Evolutionary conservation across 345 rosid genomes (phyloP), one percentile per base, ranked within the genome.

Genomic region (Gossypium raimondii): DNA sequence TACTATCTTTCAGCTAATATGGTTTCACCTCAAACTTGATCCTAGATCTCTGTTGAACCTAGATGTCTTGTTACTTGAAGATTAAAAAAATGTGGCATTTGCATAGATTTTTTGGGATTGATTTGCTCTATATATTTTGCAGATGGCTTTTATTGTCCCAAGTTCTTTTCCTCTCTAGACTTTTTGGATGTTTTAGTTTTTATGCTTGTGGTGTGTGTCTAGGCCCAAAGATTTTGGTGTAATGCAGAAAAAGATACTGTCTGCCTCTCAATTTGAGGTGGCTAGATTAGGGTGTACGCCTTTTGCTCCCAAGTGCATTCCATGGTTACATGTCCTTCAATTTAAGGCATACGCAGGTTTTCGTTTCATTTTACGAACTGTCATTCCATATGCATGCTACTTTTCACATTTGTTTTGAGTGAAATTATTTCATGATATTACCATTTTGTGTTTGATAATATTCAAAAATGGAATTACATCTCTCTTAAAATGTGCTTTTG

Each of bases 281-380:
- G 70, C 17, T 66, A 20, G 24, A 66, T 66, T 22, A 12, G 52
- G n/a, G 17, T 11, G 53, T 47, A 66, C 11, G 0, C 57, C 43
- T 67, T 67, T 24, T 47, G 12, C 55, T 67, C 71, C 41, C 41
- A 22, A 67, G n/a, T 66, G 70, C 20, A 47, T 47, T 20, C 41
- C 18, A 47, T 0, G 1, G 51, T 66, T 18, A 12, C 8, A 6
- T 20, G 41, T 13, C 2, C 17, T 67, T 67, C 11, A 47, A 13
- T 47, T 67, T 12, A 67, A 67, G 41, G 20, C 56, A 47, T 11
- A 20, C 1, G 1, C 38, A 12, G 8, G 34, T 67, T 48, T 67
- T 29, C 72, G 0, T 67, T 67, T 10, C 47, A n/a, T 67, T 67
- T 44, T 67, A 22, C 22, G 38, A 47, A 11, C 11, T 44, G 13